Conservation (phyloP, 1,284 basidiomycete genomes). For the Fomitopsis palustris region DNA sequence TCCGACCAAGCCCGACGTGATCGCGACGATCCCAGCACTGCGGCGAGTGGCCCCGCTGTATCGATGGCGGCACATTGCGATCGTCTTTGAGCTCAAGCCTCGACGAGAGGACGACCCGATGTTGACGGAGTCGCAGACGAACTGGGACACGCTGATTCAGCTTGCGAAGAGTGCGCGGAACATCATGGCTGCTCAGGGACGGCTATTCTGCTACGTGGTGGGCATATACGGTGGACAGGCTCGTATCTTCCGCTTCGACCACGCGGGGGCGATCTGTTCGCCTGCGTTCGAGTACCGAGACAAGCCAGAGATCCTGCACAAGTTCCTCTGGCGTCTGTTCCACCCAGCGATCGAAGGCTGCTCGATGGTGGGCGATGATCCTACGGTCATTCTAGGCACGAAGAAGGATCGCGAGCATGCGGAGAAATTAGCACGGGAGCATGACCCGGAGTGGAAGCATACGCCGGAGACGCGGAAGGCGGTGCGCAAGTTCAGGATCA, state of each 20-base stretch:
- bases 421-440: not conserved
- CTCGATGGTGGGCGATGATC: conserved; percentile 10
- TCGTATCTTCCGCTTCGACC: conserved; percentile 16
- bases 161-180: conserved; percentile 10
- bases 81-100: not conserved
- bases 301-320: conserved; percentile 4
- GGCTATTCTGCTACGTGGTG: conserved; percentile 7
- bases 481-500: not conserved
- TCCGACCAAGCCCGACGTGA: not conserved
- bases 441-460: not conserved
- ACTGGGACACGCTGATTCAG: not conserved
- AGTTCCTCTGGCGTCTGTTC: conserved; percentile 14
- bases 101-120: not conserved
- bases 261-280: conserved; percentile 6
- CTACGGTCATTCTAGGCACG: not conserved
- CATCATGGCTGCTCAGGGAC: conserved; percentile 7
- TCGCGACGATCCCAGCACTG: not conserved
- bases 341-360: conserved; percentile 6
- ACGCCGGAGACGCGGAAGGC: not conserved
- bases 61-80: not conserved
- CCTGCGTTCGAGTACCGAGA: conserved; percentile 3
- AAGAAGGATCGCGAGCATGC: not conserved
- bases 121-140: not conserved
- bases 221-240: conserved; percentile 13
- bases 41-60: not conserved